Percentiles rank a stretch among this genome's conserved stretches.
phyloP scores from a whole-genome alignment of 345 rosid species.

The Firmiana major region DNA sequence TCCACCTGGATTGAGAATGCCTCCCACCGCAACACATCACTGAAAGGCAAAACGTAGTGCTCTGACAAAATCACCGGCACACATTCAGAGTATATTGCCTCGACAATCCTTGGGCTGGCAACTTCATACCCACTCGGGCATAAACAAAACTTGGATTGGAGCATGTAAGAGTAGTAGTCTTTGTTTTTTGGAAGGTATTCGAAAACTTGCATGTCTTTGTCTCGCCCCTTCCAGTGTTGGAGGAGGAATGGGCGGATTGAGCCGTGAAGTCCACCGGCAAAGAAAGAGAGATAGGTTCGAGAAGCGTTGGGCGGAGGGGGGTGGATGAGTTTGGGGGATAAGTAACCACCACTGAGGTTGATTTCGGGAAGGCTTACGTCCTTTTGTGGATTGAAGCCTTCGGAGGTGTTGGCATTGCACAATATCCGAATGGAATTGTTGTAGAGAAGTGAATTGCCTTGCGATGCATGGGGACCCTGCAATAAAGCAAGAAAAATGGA shows the following conservation, averaged over 20 bases:
- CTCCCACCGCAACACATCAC: constrained; percentile 86
- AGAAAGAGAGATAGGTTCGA: constrained; percentile 64
- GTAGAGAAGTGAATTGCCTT: constrained; percentile 42
- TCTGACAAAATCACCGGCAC: constrained; percentile 81
- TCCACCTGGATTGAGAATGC: constrained; percentile 61
- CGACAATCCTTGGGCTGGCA: constrained; percentile 87
- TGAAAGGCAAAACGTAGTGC: constrained; percentile 68
- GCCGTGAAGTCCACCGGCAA: constrained; percentile 88
- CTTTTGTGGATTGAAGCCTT: constrained; percentile 73
- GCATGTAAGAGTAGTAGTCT: constrained; percentile 65
- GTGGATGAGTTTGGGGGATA: constrained; percentile 41
- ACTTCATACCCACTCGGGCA: constrained; percentile 96
- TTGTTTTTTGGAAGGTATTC: constrained; percentile 68
- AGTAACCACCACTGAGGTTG: constrained; percentile 45
- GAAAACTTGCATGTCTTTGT: constrained; percentile 49
- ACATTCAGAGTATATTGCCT: constrained; percentile 79
- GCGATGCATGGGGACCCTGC: constrained; percentile 77
- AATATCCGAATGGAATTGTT: constrained; percentile 70
- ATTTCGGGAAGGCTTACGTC: constrained; percentile 85
- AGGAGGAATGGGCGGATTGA: constrained; percentile 61
- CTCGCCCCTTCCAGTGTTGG: constrained; percentile 64
- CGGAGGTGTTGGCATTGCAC: constrained; percentile 92
- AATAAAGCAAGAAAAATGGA: background rate
- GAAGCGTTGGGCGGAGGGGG: constrained; percentile 33
- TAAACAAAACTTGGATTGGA: constrained; percentile 70